phyloP scores from a whole-genome alignment of 176 grass and related monocot genomes.

The Avena sativa region DNA sequence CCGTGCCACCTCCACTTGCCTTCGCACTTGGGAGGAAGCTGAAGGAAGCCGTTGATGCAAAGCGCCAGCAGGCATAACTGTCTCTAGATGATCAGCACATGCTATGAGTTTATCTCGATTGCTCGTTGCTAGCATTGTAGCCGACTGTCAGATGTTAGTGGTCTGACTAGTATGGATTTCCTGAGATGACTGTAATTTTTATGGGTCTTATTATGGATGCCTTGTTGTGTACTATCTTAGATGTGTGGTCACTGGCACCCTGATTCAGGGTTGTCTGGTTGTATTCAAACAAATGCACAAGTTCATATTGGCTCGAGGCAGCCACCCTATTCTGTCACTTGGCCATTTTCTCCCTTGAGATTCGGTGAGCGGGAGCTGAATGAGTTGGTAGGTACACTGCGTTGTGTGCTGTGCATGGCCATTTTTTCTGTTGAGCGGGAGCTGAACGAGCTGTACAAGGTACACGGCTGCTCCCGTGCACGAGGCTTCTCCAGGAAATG shows the following conservation, averaged over 20 bases:
- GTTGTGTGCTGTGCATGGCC: too few species aligned
- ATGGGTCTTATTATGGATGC: slow-evolving; percentile 2
- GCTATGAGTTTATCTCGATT: background rate
- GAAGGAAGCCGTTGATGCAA: slow-evolving; percentile 69
- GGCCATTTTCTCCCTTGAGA: too few species aligned
- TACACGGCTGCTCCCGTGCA: too few species aligned
- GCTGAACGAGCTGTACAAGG: too few species aligned
- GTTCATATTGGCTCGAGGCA: background rate
- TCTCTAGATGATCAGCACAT: background rate
- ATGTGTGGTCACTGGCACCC: slow-evolving; percentile 29
- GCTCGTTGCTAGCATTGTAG: slow-evolving; percentile 21
- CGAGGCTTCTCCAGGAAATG: too few species aligned
- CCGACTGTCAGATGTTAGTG: background rate
- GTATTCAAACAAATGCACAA: slow-evolving; percentile 33
- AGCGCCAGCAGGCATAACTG: background rate
- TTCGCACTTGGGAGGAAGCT: slow-evolving; percentile 88
- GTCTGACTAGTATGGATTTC: background rate
- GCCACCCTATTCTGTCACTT: background rate
- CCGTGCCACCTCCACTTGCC: slow-evolving; percentile 91
- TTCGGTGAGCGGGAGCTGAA: too few species aligned
- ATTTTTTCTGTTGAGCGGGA: too few species aligned
- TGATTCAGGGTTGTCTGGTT: slow-evolving; percentile 37
- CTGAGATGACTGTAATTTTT: background rate
- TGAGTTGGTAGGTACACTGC: too few species aligned
- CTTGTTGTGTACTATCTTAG: slow-evolving; percentile 50